Conservation (phyloP, 2,329 filamentous ascomycete species). For the Ophiostoma angusticollis region DNA sequence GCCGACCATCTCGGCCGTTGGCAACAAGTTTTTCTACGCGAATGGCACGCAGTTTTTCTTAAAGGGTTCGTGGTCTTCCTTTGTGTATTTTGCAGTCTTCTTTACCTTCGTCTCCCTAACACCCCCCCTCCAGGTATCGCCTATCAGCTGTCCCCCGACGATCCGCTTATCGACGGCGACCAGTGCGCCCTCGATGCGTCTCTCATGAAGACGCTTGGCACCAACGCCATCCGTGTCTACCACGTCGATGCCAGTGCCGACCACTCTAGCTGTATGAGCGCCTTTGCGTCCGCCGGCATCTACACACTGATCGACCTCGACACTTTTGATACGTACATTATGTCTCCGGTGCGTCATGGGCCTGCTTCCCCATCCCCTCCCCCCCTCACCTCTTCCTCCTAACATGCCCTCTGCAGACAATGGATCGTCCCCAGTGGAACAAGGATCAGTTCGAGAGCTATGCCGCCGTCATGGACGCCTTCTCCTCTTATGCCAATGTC, state of each 20-base stretch:
- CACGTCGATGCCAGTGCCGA: slow-evolving; percentile 62
- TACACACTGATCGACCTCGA: slow-evolving; percentile 78
- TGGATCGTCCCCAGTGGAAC: slow-evolving; percentile 58
- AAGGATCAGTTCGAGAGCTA: slow-evolving; percentile 56
- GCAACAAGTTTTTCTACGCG: slow-evolving; percentile 75
- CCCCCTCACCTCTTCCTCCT: slow-evolving; percentile 5
- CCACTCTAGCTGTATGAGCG: slow-evolving; percentile 70
- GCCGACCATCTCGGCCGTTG: slow-evolving; percentile 42
- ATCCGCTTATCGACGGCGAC: slow-evolving; percentile 61
- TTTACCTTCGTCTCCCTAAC: neutral
- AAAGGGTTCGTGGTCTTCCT: slow-evolving; percentile 45
- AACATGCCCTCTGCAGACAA: slow-evolving; percentile 27
- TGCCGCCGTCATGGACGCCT: slow-evolving; percentile 60
- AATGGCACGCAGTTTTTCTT: slow-evolving; percentile 74
- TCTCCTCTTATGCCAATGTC: slow-evolving; percentile 65
- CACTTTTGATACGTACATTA: slow-evolving; percentile 56
- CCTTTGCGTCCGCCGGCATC: slow-evolving; percentile 67
- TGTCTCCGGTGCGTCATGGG: slow-evolving; percentile 34
- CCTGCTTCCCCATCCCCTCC: neutral
- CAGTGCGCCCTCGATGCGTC: slow-evolving; percentile 66
- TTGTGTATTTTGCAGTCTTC: neutral
- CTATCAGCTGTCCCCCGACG: slow-evolving; percentile 51
- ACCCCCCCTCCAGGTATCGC: slow-evolving; percentile 48
- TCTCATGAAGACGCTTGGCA: slow-evolving; percentile 68
- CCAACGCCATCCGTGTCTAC: slow-evolving; percentile 79